phyloP scores from a whole-genome alignment of 768 basidiomycete genomes.

The Mycena venus region DNA sequence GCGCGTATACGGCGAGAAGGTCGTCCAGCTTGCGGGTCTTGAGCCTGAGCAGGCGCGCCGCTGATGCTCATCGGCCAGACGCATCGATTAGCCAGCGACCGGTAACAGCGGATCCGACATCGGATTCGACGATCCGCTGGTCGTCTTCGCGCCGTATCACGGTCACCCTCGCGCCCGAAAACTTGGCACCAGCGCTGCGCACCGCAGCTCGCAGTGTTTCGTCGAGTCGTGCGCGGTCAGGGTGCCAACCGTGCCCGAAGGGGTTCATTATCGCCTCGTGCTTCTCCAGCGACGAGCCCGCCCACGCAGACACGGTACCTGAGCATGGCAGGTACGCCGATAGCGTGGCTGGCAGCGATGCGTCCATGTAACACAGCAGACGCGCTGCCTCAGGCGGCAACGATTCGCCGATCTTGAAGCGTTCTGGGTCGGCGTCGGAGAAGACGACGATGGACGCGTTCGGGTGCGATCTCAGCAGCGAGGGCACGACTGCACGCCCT shows the following conservation, averaged over 20 bases:
- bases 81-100: constrained; percentile 50
- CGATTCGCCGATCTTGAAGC: constrained; percentile 55
- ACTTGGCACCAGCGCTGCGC: constrained; percentile 18
- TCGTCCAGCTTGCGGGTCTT: constrained; percentile 39
- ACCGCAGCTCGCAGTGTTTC: constrained; percentile 42
- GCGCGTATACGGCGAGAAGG: constrained; percentile 48
- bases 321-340: constrained; percentile 41
- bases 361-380: constrained; percentile 27
- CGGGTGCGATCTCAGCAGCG: constrained; percentile 30
- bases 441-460: constrained; percentile 42
- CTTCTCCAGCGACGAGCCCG: constrained; percentile 40
- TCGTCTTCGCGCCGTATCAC: constrained; percentile 20
- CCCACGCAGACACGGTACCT: constrained; percentile 52
- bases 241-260: constrained; percentile 49
- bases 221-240: constrained; percentile 50
- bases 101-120: constrained; percentile 25
- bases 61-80: constrained; percentile 49
- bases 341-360: constrained; percentile 32
- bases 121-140: constrained; percentile 6
- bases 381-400: constrained; percentile 46
- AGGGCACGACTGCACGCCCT: constrained; percentile 39
- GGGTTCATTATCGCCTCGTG: constrained; percentile 49
- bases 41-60: constrained; percentile 46
- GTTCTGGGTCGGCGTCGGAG: constrained; percentile 45
- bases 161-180: constrained; percentile 27